Base-by-base conservation (phyloP, 129 eudicot genomes). In the Solidago caesia region DNA sequence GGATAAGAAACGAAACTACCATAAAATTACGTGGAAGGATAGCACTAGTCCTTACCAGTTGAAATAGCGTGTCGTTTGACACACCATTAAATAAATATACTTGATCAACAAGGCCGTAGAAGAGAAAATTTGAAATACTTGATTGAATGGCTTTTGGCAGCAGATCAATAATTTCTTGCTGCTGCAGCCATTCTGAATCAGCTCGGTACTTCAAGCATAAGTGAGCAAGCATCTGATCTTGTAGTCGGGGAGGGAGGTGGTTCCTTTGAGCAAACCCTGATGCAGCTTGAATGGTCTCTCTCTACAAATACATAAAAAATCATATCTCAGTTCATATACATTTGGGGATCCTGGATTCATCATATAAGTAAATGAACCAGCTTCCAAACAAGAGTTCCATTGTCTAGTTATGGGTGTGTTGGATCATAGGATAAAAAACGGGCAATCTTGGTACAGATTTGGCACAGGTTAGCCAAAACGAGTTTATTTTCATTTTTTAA, bases 101-200 rank as follows among this genome's bases (percentile, higher is more conserved):
- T 77, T 85, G 81, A 45, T 88, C 92, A 64, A 88, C 89, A 56
- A 78, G 75, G 9, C 71, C 43, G 39, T 82, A 85, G 77, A 88
- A 85, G 44, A 88, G 79, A 71, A 69, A 82, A 64, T 72, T 81
- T 8, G 89, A 80, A 58, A 88, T 88, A 61, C 89, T 85, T 65
- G 92, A 88, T 64, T 77, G 82, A 80, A 85, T 88, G 64, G 92
- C 92, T 81, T 82, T 88, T 7, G 92, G 92, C 29, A 88, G 92
- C 68, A 72, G 70, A 80, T 88, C 92, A 75, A 85, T 84, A 73
- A 81, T 82, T 79, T 88, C 92, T 75, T 85, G 92, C 58, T 85
- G 92, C 70, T 85, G 92, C 67, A 88, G 80, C 74, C 92, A 87
- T 81, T 88, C 92, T 21, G 92, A 85, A 80, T 88, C 89, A 1